Base-by-base conservation (phyloP, 352 stramenopile genomes). In the Phytophthora brassicae region DNA sequence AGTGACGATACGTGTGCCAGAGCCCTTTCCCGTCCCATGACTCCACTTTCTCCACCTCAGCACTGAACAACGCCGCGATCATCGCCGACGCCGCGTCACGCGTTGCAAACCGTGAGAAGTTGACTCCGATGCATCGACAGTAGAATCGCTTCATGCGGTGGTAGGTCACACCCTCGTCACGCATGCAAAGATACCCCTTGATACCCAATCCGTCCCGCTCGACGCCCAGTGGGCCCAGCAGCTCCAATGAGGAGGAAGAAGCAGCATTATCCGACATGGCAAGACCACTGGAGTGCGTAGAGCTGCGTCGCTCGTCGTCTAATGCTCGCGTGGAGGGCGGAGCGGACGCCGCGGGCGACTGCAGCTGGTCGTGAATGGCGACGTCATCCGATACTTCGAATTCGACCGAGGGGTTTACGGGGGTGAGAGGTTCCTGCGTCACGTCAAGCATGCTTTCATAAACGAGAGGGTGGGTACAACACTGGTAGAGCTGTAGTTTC, bases 61-160 rank as follows among this genome's bases (percentile, higher is more conserved):
- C 81, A 62, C 71, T 81, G 38, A 89, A 89, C 17, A 79, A 47
- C 11, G 82, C 85, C n/a, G 81, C 72, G 48, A 87, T 76, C 55
- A 89, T 71, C 16, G 69, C 56, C 31, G 69, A 82, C 26, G 82
- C 78, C n/a, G 70, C 70, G 46, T 90, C 81, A 11, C 81, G 78
- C 38, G 80, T 84, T 49, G 77, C 76, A 53, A 91, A 94, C 11
- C 85, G 79, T 28, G 58, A 87, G 62, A 94, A 90, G 56, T 90
- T 90, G 38, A 92, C 74, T 7, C 85, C 85, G n/a, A 90, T 78
- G 48, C 80, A 86, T 42, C 81, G 82, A 57, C 81, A 91, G 67
- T 87, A 94, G 66, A 85, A 94, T 23, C 82, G 82, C 63, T 90
- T 92, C 85, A 94, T 94, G 62, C 85, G 85, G 63, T 92, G 85